Conservation (phyloP, 2,329 filamentous ascomycete species). For the Simplicillium sp. region DNA sequence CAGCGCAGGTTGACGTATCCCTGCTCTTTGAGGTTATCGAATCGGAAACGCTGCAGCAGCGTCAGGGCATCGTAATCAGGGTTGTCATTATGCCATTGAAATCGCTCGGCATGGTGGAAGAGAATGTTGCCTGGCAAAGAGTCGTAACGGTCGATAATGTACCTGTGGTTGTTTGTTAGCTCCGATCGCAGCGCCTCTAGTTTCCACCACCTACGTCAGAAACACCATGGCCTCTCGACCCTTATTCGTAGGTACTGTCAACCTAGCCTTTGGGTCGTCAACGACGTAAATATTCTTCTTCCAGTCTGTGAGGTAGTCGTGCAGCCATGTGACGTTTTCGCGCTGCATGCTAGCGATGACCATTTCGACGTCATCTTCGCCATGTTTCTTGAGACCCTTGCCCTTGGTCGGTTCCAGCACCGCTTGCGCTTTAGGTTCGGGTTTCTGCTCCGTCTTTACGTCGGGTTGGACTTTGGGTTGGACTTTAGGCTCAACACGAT, state of each 20-base stretch:
- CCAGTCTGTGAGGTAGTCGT: constrained; percentile 33
- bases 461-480: too few species aligned
- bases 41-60: constrained; percentile 36
- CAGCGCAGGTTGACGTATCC: constrained; percentile 55
- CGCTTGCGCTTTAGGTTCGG: neutral
- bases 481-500: too few species aligned
- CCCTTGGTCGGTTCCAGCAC: too few species aligned
- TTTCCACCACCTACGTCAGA: constrained; percentile 25
- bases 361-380: constrained; percentile 20
- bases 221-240: constrained; percentile 45
- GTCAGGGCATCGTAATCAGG: constrained; percentile 44
- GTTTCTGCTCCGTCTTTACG: neutral
- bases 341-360: constrained; percentile 22
- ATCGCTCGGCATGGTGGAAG: constrained; percentile 38
- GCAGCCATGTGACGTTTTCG: constrained; percentile 28
- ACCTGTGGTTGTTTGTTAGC: constrained; percentile 15
- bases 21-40: constrained; percentile 38
- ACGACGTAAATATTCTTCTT: constrained; percentile 45
- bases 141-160: constrained; percentile 41
- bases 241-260: constrained; percentile 40
- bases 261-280: constrained; percentile 33
- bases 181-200: neutral
- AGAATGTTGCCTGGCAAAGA: constrained; percentile 30
- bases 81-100: constrained; percentile 45
- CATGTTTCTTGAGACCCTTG: constrained; percentile 3